Conservation (phyloP, 176 grass and related monocot species). For the Hsuehochloa calcarea region DNA sequence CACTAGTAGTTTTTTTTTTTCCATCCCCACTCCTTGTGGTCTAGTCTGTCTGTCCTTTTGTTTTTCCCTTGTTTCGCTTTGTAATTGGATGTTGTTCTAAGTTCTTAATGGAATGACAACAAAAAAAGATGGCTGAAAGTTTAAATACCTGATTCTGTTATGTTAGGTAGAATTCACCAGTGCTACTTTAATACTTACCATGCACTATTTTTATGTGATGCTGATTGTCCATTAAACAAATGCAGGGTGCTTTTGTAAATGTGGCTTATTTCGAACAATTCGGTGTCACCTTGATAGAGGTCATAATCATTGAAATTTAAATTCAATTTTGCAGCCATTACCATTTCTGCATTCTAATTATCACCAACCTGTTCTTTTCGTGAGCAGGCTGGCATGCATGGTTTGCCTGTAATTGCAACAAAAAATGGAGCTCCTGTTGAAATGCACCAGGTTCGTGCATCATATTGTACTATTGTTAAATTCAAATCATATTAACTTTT, state of each 20-base stretch:
- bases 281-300: slow-evolving; percentile 80
- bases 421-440: slow-evolving; percentile 83
- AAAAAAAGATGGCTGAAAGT: background rate
- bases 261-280: slow-evolving; percentile 73
- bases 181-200: background rate
- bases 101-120: too few species aligned
- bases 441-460: slow-evolving; percentile 51
- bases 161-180: background rate
- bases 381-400: slow-evolving; percentile 66
- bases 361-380: background rate
- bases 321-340: slow-evolving; percentile 8
- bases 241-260: slow-evolving; percentile 78
- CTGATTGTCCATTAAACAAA: slow-evolving; percentile 15
- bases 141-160: background rate
- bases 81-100: too few species aligned
- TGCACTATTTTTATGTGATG: slow-evolving; percentile 17
- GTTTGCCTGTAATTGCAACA: slow-evolving; percentile 71
- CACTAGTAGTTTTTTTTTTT: too few species aligned
- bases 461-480: slow-evolving; percentile 8
- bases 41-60: too few species aligned
- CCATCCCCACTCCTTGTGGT: too few species aligned
- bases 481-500: background rate
- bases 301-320: slow-evolving; percentile 23
- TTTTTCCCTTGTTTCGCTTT: too few species aligned
- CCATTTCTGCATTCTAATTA: slow-evolving; percentile 24